A percentile compares a stretch with the other conserved stretches of the same genome.
phyloP scores from a whole-genome alignment of 148 eudicot genomes.

The Cornus controversa region DNA sequence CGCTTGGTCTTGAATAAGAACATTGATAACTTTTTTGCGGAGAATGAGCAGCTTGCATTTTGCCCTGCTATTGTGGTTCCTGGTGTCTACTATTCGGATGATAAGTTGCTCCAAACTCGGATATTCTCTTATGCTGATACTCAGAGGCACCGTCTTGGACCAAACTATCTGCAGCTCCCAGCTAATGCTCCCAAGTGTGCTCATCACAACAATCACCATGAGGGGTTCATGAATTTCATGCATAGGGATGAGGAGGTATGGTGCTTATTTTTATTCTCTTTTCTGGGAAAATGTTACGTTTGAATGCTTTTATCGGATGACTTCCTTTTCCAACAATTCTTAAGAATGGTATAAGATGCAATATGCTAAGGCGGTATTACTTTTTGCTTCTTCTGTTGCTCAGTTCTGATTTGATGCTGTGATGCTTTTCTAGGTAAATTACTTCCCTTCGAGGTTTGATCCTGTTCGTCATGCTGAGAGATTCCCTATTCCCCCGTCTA shows the following conservation, averaged over 20 bases:
- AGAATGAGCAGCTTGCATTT: conserved; percentile 90
- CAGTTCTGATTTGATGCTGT: conserved; percentile 15
- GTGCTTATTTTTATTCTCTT: background rate
- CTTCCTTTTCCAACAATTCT: background rate
- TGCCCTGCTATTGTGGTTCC: conserved; percentile 83
- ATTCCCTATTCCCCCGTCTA: conserved; percentile 62
- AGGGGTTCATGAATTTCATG: conserved; percentile 93
- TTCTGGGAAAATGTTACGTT: background rate
- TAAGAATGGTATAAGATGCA: conserved; percentile 6
- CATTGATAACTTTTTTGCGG: conserved; percentile 90
- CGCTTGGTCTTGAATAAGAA: conserved; percentile 92
- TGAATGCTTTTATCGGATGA: background rate
- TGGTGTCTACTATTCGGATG: conserved; percentile 85
- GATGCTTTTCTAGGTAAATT: conserved; percentile 54
- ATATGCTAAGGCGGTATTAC: background rate
- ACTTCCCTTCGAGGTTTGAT: conserved; percentile 96
- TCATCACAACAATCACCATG: conserved; percentile 94
- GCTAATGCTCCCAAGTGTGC: conserved; percentile 87
- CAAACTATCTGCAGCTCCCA: conserved; percentile 89
- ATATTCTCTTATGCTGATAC: conserved; percentile 89
- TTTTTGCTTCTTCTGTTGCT: background rate
- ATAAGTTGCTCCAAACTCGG: conserved; percentile 84
- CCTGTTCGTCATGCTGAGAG: conserved; percentile 91
- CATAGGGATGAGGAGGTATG: conserved; percentile 97
- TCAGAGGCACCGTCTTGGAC: conserved; percentile 95